Conservation (phyloP, 2,329 filamentous ascomycete genomes). For the Pseudogymnoascus sp. region DNA sequence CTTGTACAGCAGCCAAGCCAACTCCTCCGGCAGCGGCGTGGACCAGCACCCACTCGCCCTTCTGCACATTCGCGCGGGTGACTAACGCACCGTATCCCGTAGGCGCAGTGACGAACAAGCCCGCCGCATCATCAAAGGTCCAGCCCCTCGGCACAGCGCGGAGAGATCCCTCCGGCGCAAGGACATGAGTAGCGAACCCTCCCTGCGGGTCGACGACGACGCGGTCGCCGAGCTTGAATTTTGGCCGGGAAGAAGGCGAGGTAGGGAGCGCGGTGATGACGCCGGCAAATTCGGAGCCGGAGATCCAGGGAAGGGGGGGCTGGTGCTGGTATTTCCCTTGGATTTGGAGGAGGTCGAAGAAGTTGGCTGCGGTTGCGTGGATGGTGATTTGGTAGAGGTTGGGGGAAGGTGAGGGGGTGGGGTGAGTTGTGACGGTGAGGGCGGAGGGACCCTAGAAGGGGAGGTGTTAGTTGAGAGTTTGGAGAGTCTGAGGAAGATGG, state of each 20-base stretch:
- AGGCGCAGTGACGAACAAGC: conserved; percentile 84
- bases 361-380: conserved; percentile 84
- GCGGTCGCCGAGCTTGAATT: conserved; percentile 69
- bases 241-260: conserved; percentile 35
- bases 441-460: conserved; percentile 62
- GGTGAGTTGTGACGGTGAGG: conserved; percentile 66
- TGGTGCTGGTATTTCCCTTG: conserved; percentile 94
- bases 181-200: conserved; percentile 73
- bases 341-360: conserved; percentile 95
- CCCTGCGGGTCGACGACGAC: conserved; percentile 87
- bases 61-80: conserved; percentile 66
- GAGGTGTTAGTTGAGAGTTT: background rate
- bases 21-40: conserved; percentile 92
- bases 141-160: conserved; percentile 73
- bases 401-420: conserved; percentile 63
- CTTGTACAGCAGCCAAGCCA: conserved; percentile 83
- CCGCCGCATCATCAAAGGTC: conserved; percentile 78
- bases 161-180: conserved; percentile 59
- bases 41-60: conserved; percentile 80
- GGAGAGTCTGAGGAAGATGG: conserved; percentile 15
- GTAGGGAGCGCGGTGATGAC: conserved; percentile 62
- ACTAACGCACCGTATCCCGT: conserved; percentile 84
- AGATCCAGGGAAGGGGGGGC: conserved; percentile 76
- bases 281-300: conserved; percentile 83
- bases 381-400: conserved; percentile 83